Base-by-base conservation (phyloP, 257 asterid species). In the Buddleja alternifolia region DNA sequence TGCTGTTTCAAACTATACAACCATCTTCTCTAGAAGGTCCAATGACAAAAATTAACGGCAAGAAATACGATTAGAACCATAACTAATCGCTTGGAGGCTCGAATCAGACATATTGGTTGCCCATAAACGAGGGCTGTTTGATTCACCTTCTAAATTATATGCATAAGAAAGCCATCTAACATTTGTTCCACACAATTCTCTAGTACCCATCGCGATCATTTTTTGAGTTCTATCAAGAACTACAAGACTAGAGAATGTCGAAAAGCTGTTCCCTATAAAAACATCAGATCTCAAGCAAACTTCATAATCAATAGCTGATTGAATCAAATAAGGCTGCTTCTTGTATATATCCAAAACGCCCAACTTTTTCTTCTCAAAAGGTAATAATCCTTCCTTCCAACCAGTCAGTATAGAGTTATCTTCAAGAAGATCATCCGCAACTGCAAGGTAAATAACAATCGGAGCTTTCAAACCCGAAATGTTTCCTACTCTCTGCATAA, bases 191-290 rank as follows among this genome's bases (percentile, higher is more conserved):
- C 98, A 93, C 29, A 46, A 54, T 17, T 80, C 60, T 2, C 34
- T 6, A 23, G 40, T 71, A 57, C 81, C 92, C 60, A 20, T 62
- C 11, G 58, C 71, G 46, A 86, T 85, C 90, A 86, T 84, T 47
- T 79, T 84, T 34, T 82, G 92, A 62, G 96, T 90, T 77, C 98
- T 80, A 24, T 93, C 98, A 8, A 93, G 93, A 75, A 93, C 98
- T 3, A 93, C 59, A 10, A 93, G 95, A 84, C 97, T 88, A 15
- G 98, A 93, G 73, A 93, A 93, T 8, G 98, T 93, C 17, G 98
- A 93, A 75, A 83, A 90, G 72, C 90, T 93, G 82, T 93, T 93
- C 54, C 98, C 97, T 0, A 90, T 81, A 67, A 93, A 93, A 72
- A 93, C 86, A 67, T 88, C 75, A 8, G 98, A 82, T 78, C 92